Evolutionary conservation across 805 yeast species (phyloP).

Genomic region (Lipomyces chichibuensis): DNA sequence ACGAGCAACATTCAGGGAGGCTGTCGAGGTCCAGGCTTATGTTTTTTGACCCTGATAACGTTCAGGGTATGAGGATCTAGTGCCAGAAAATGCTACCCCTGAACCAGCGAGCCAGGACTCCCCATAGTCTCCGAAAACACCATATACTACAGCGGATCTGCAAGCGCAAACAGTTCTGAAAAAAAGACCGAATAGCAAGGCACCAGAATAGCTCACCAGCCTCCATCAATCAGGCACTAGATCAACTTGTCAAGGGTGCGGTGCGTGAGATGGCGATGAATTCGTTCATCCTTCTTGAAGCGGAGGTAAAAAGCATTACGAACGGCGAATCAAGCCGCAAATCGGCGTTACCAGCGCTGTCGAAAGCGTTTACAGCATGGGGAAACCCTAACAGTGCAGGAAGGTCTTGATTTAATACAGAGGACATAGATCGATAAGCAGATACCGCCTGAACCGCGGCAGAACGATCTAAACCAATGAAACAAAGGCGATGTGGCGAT

Average conservation of each 20-base stretch:
- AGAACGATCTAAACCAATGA: neutral
- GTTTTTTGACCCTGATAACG: too few species aligned
- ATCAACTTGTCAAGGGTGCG: neutral
- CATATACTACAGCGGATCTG: too few species aligned
- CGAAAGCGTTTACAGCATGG: slow-evolving; percentile 1
- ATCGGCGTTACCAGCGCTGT: neutral
- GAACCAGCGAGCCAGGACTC: too few species aligned
- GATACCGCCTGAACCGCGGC: neutral
- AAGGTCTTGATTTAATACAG: neutral
- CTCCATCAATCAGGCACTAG: neutral
- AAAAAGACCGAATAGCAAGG: neutral
- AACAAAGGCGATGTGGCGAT: neutral
- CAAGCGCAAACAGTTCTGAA: too few species aligned
- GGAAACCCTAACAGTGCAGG: neutral
- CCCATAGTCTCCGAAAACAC: too few species aligned
- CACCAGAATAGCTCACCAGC: slow-evolving; percentile 1
- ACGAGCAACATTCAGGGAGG: too few species aligned
- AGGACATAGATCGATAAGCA: neutral
- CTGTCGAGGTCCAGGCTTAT: too few species aligned
- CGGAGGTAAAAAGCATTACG: neutral
- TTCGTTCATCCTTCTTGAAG: neutral
- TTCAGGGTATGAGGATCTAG: too few species aligned
- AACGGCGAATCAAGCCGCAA: neutral
- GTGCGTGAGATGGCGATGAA: neutral
- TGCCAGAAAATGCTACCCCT: too few species aligned